phyloP scores from a whole-genome alignment of 2,329 filamentous ascomycete species.

The Curvularia sp. region DNA sequence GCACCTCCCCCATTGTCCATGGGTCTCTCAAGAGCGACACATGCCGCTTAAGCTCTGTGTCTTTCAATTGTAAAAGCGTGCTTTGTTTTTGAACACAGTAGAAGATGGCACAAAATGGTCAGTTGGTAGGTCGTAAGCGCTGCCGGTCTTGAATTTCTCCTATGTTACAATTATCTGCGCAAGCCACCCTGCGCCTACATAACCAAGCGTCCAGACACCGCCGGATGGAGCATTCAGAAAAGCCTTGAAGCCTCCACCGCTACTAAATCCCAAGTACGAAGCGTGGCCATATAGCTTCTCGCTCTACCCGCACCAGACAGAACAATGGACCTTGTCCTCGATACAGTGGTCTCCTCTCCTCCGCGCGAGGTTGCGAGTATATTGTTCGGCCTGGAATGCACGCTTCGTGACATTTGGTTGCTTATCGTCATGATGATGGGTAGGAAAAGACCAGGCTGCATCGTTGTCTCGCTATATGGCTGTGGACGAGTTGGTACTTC shows the following conservation, averaged over 20 bases:
- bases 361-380: slow-evolving; percentile 21
- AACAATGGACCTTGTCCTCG: slow-evolving; percentile 22
- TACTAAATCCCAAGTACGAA: slow-evolving; percentile 34
- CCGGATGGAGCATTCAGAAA: slow-evolving; percentile 34
- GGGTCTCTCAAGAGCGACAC: not conserved
- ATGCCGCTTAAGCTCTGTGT: not conserved
- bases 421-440: slow-evolving; percentile 9
- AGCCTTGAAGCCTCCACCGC: slow-evolving; percentile 41
- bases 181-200: slow-evolving; percentile 35
- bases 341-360: slow-evolving; percentile 23
- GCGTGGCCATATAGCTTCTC: slow-evolving; percentile 23
- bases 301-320: slow-evolving; percentile 24
- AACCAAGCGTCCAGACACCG: slow-evolving; percentile 37
- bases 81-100: not conserved
- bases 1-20: slow-evolving; percentile 24
- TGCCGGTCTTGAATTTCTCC: slow-evolving; percentile 26
- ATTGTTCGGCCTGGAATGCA: slow-evolving; percentile 22
- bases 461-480: slow-evolving; percentile 27
- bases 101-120: not conserved
- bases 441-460: slow-evolving; percentile 8
- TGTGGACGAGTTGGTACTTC: slow-evolving; percentile 40
- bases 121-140: slow-evolving; percentile 1
- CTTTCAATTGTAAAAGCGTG: not conserved
- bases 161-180: slow-evolving; percentile 44
- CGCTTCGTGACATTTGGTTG: slow-evolving; percentile 14